Evolutionary conservation across 768 basidiomycete species (phyloP), one percentile per base, ranked within the genome.

Genomic region (Hygrophorus russula): DNA sequence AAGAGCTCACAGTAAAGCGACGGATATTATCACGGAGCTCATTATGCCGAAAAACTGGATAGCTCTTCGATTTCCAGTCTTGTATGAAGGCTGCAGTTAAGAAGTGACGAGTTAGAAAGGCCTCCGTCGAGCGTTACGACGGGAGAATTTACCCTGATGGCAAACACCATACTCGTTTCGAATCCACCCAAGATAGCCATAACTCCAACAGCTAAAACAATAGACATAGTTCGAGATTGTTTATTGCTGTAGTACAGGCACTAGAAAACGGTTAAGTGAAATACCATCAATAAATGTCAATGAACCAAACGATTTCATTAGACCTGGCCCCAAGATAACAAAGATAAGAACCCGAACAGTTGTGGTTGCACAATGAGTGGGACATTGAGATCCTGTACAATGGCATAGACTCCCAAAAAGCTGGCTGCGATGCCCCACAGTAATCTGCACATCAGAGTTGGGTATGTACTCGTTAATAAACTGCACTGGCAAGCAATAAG

Each of bases 341-440:
- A 62, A 0, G 68, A 61, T 10, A 90, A 62, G 18, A 73, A 61
- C 0, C 73, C 74, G 53, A 89, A 83, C 1, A 78, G 50, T 46
- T 81, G 79, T 4, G 78, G 75, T 55, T 84, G 78, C 2, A 81
- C 46, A 35, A 83, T 80, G 33, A 89, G 68, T 0, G 86, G 83
- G 29, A 87, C 72, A 54, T 79, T 85, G 31, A 88, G 57, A 42
- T 74, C 59, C 49, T 82, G 78, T 0, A 76, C 60, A 41, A 88
- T 66, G 14, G 62, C 61, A 56, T 89, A 91, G 10, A 74, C 65
- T n/a, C 84, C 85, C 5, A 86, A 63, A 49, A 80, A 78, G 27
- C 71, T 59, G 1, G 68, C 68, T 0, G 80, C 63, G 4, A 75
- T 48, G 3, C 74, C 76, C 84, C 83, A 87, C 0, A 80, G 52